Conservation (phyloP, 2,329 filamentous ascomycete genomes). For the Pseudophaeomoniella oleicola region DNA sequence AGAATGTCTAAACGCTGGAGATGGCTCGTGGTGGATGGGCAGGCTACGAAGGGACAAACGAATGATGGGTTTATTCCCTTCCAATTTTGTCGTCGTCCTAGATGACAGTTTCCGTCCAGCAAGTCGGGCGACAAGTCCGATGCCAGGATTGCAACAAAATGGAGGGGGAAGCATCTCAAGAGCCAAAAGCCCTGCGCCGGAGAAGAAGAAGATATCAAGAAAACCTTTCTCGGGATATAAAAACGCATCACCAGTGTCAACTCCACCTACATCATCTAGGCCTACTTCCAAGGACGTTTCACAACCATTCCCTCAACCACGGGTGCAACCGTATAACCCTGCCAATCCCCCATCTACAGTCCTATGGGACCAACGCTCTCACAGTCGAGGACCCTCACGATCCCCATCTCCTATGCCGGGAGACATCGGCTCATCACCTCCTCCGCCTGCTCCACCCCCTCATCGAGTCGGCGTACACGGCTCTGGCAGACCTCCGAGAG, state of each 20-base stretch:
- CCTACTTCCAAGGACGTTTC: slow-evolving; percentile 1
- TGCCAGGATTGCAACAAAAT: slow-evolving; percentile 29
- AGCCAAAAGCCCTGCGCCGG: slow-evolving; percentile 40
- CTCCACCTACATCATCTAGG: slow-evolving; percentile 4
- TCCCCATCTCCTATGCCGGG: slow-evolving; percentile 17
- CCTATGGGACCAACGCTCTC: slow-evolving; percentile 21
- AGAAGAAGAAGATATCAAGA: slow-evolving; percentile 44
- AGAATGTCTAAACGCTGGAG: slow-evolving; percentile 93
- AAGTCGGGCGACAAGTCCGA: slow-evolving; percentile 32
- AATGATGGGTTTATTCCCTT: slow-evolving; percentile 85
- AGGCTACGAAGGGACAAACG: slow-evolving; percentile 77
- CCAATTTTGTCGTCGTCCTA: slow-evolving; percentile 90
- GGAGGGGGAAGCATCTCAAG: slow-evolving; percentile 29
- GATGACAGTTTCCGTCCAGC: slow-evolving; percentile 68
- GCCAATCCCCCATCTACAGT: slow-evolving; percentile 20
- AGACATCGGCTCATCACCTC: slow-evolving; percentile 55
- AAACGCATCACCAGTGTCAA: slow-evolving; percentile 23
- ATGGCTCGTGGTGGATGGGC: slow-evolving; percentile 98
- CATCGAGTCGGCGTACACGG: slow-evolving; percentile 45
- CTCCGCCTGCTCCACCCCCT: slow-evolving; percentile 70
- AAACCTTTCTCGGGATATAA: slow-evolving; percentile 53
- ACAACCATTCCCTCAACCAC: slow-evolving; percentile 7
- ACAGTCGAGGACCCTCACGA: slow-evolving; percentile 19
- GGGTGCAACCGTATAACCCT: slow-evolving; percentile 18
- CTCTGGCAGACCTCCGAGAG: slow-evolving; percentile 3